These are phyloP conservation scores for Sporothrix mexicana DNA, from an alignment of 2,329 filamentous ascomycete genomes.

Conservation along the genomic window DNA sequence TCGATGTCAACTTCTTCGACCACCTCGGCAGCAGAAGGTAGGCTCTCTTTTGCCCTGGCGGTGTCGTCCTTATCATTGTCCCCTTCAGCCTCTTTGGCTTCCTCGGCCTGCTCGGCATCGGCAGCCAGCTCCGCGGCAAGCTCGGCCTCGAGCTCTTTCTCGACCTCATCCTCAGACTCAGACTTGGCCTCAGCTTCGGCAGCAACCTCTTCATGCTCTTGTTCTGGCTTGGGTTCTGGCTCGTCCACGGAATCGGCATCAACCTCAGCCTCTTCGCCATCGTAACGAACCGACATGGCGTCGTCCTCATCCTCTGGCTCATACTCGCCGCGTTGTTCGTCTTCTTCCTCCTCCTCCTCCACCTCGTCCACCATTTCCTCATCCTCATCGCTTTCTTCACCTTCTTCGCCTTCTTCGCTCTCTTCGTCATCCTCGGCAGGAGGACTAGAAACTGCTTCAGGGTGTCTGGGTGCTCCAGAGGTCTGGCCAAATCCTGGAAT, in stretches of 20 bases:
- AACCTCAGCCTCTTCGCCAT: conserved; percentile 10
- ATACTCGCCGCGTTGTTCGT: conserved; percentile 4
- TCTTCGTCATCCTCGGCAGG: conserved; percentile 18
- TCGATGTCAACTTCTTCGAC: not conserved
- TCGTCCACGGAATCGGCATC: conserved; percentile 8
- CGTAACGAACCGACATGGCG: not conserved
- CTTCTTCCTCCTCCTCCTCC: conserved; percentile 6
- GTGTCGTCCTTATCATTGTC: not conserved
- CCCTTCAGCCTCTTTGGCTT: conserved; percentile 13
- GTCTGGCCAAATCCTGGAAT: conserved; percentile 31
- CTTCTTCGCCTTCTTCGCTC: conserved; percentile 31
- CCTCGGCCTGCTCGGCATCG: conserved; percentile 3
- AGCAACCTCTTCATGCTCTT: not conserved
- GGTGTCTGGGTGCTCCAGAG: conserved; percentile 31
- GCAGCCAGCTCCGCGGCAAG: conserved; percentile 17
- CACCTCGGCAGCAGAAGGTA: not conserved
- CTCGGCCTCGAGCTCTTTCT: conserved; percentile 22
- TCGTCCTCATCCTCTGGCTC: conserved; percentile 28
- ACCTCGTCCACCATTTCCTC: conserved; percentile 21
- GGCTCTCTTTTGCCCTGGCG: not conserved
- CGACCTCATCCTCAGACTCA: conserved; percentile 25
- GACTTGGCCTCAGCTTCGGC: not conserved
- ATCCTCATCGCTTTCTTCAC: conserved; percentile 15
- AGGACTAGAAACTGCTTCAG: conserved; percentile 13
- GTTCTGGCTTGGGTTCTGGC: conserved; percentile 9